Conservation (phyloP, 2,329 filamentous ascomycete genomes). For the Fusarium pseudoanthophilum region DNA sequence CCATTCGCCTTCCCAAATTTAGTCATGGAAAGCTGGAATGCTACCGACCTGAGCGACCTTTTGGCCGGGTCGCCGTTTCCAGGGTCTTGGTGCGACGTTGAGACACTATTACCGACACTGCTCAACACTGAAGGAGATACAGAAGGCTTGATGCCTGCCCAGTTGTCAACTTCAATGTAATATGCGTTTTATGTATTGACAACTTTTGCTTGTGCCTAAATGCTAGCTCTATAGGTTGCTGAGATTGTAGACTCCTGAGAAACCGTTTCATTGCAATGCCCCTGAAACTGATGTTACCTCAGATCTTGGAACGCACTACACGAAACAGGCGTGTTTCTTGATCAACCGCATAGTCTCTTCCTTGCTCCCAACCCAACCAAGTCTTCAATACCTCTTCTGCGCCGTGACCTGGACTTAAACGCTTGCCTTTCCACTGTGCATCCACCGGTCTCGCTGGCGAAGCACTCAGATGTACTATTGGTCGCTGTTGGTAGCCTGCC, state of each 20-base stretch:
- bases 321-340: not conserved
- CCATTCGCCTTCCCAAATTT: not conserved
- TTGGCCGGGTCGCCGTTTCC: not conserved
- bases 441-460: not conserved
- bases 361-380: not conserved
- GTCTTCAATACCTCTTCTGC: not conserved
- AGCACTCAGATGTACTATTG: not conserved
- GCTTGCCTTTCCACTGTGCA: not conserved
- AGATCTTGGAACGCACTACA: not conserved
- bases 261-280: rapidly evolving
- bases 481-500: not conserved
- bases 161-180: not conserved
- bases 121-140: not conserved
- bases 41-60: not conserved
- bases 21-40: not conserved
- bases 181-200: not conserved
- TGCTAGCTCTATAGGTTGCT: not conserved
- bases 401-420: not conserved
- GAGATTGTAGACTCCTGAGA: no score
- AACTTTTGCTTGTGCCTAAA: not conserved
- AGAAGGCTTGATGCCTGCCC: not conserved
- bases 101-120: not conserved
- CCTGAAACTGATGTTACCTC: no score
- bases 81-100: not conserved
- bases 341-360: not conserved